Evolutionary conservation across 1,139 yeast genomes (phyloP), one percentile per base, ranked within the genome.

Genomic region (Blastobotrys serpentis): DNA sequence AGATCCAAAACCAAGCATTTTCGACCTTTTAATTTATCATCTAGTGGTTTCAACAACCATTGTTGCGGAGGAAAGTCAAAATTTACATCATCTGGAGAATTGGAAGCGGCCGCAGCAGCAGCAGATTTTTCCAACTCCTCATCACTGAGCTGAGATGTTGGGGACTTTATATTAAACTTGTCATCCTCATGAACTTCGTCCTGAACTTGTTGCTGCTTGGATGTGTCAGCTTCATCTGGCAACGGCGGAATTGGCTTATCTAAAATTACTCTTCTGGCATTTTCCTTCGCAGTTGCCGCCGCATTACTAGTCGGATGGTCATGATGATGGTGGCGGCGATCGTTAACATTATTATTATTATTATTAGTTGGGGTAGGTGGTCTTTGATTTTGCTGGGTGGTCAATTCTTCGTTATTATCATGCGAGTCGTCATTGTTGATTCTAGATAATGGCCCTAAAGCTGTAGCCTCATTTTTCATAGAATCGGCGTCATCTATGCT

Each of bases 1-100:
- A 92, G 74, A 68, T 92, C 99, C 50, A 92, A 74, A 16, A 92
- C 87, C 44, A 92, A 78, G 66, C 98, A 90, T 68, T 92, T 92
- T 52, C 86, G 82, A 50, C 79, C 78, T 39, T 66, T 59, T 46
- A 81, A 67, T 11, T 64, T 62, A 2, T 65, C 59, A 18, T 72
- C 63, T n/a, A 73, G 68, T 1, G 82, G 77, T 39, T 85, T 81
- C 55, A 92, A 72, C 39, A 92, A 76, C 71, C 78, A 79, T 36
- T 8, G 21, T 19, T 37, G 26, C 13, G 43, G 37, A 37, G 38
- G 38, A 11, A 33, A 33, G 38, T 33, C 38, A 11, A 33, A 14
- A 33, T 33, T 13, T 4, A 29, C 42, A 21, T 30, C 42, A 10
- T 34, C 42, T 11, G 29, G 46, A 32, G 30, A 43, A 11, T 34